Evolutionary conservation across 805 yeast genomes (phyloP).

Genomic region (Saccharomyces mikatae): DNA sequence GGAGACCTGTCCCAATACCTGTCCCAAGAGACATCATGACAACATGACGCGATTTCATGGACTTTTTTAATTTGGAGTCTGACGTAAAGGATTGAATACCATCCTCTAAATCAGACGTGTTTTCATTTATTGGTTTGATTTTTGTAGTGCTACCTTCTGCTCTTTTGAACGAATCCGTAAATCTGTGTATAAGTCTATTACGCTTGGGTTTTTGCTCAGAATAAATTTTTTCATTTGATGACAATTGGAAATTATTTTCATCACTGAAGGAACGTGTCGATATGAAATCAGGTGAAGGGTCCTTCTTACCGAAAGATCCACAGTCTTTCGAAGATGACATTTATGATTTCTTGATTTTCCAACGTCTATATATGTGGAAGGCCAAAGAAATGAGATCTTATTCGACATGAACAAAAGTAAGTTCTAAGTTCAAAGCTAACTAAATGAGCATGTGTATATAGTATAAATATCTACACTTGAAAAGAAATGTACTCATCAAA

Average conservation of each 20-base stretch:
- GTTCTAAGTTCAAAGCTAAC: background rate
- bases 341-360: background rate
- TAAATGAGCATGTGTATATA: background rate
- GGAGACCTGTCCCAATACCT: constrained; percentile 69
- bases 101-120: constrained; percentile 7
- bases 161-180: constrained; percentile 21
- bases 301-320: background rate
- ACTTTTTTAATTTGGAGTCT: constrained; percentile 10
- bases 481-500: background rate
- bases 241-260: background rate
- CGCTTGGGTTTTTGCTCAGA: background rate
- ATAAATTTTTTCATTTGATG: background rate
- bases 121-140: background rate
- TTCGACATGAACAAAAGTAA: background rate
- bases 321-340: background rate
- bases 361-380: background rate
- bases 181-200: background rate
- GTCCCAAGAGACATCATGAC: constrained; percentile 77
- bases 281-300: background rate
- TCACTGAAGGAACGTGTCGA: background rate
- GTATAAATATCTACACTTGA: background rate
- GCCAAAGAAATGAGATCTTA: background rate
- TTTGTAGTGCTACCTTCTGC: constrained; percentile 6
- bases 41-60: constrained; percentile 39
- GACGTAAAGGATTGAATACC: constrained; percentile 7